Evolutionary conservation across 306 rosid genomes (phyloP), one percentile per base, ranked within the genome.

Genomic region (Vachellia collinsii): DNA sequence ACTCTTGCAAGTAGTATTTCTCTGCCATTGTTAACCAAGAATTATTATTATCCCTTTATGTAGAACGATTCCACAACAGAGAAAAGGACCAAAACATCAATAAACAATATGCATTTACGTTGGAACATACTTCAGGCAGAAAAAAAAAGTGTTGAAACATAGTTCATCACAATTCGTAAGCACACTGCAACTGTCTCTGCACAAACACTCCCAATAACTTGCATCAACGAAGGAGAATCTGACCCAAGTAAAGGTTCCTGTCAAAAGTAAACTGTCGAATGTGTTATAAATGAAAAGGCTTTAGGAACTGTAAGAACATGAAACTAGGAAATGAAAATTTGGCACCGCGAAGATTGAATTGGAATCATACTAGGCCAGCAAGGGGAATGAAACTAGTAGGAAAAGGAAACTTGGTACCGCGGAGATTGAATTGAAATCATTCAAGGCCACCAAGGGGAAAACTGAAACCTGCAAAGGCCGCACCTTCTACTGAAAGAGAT

Each of bases 241-340:
- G 74, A 62, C 62, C 78, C 80, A 77, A 56, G 77, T 73, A 34
- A 61, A 69, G 68, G 70, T 81, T 77, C 94, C 94, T 89, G 92
- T n/a, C 70, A 68, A 73, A 82, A 81, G 78, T 53, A 14, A 43
- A 81, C 7, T 3, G 63, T 78, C 29, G 74, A 14, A 79, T 44
- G 82, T 10, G 51, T 51, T 34, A 39, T 44, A 53, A 36, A 76
- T 61, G 50, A 56, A 46, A 83, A 80, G 17, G 42, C 72, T 62
- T 69, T 37, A 61, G 65, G 10, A 73, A 74, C 50, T 36, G 38
- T 37, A 58, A 19, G 61, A 58, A 70, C 8, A 16, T 38, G 16
- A 72, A 25, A 68, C 61, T 72, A 34, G 66, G 7, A 16, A 16
- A 8, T 13, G n/a, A 17, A 38, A 25, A 17, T 44, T 61, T 10